Base-by-base conservation (phyloP, 495 filamentous ascomycete genomes). In the Hypoxylon lienhwacheense region DNA sequence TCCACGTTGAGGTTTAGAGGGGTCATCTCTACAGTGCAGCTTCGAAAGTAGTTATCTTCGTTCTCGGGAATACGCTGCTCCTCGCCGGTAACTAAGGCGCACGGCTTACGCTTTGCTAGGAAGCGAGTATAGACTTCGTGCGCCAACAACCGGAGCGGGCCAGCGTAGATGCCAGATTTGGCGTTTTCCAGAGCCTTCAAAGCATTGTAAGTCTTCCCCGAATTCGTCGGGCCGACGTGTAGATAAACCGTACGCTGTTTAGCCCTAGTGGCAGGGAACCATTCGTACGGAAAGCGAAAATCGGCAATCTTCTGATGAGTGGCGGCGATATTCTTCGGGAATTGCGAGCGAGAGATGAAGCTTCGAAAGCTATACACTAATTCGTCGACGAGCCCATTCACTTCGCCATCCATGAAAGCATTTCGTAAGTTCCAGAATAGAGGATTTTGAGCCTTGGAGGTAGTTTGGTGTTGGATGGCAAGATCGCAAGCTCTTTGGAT, bases 21-120 rank as follows among this genome's bases (percentile, higher is more conserved):
- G 31, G 90, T 81, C 95, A 99, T 99, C 67, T 99, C 95, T 7
- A 99, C 92, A 0, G 95, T 99, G 62, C 95, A 96, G 68, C 89
- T 92, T 44, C 72, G 73, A 66, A 95, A 84, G 32, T 70, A 71
- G 7, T 73, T 64, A 7, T 75, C 63, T 14, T 73, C 61, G 15
- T 75, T 75, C 21, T 72, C 68, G 2, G 81, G 78, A 7, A 84
- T 66, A 40, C 85, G 79, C 46, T 85, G 77, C 59, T 97, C 95
- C 61, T 99, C 95, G 32, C 95, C 95, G 1, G 95, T 99, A 31
- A 99, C 70, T 32, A 99, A 78, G 47, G 86, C 83, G 63, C 89
- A 92, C 7, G 75, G 71, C 53, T 79, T 85, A 3, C 89, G 88
- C 60, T 85, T 84, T 0, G 86, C 83, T 51, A 82, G 81, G 63